Base-by-base conservation (phyloP, 257 asterid genomes). In the Plantago major region DNA sequence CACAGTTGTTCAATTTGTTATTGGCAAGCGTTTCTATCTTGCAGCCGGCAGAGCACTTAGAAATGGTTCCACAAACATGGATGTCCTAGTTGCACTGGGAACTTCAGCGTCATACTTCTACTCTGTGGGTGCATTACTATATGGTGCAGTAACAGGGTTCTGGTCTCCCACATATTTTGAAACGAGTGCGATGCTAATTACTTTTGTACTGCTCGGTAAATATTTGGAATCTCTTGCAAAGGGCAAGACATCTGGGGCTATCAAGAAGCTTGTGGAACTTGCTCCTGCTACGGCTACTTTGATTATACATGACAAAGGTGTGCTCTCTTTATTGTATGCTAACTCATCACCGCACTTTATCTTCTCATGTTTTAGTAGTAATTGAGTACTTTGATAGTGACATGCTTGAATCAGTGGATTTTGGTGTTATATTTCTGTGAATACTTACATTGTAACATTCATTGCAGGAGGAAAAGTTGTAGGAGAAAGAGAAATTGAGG, bases 221-320 rank as follows among this genome's bases (percentile, higher is more conserved):
- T 93, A 87, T 73, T 79, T 93, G 84, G 99, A 93, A 78, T 78
- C 74, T 64, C 84, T 93, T 68, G 99, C 99, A 16, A 93, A 93
- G 69, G 99, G 99, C 60, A 93, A 90, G 79, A 93, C 99, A 26
- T 89, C 99, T 40, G 99, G 82, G 74, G 99, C 99, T 70, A 93
- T 93, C 54, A 89, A 82, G 68, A 93, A 93, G 75, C 96, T 93
- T 10, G 95, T 93, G 58, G 97, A 93, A 74, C 99, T 93, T 60
- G 47, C 96, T 58, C 99, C 97, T 4, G 95, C 96, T 63, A 85
- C 97, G 45, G 97, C 97, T 67, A 72, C 71, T 13, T 76, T 93
- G 79, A 79, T 93, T 63, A 68, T 76, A 63, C 79, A 76, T 76
- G 97, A 87, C 69, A 82, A 75, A 76, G 94, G 97, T 92, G 70